A percentile compares a stretch with the other conserved stretches of the same genome.
Evolutionary conservation across 805 yeast genomes (phyloP).

Genomic region (Candida khao-thaluensis): DNA sequence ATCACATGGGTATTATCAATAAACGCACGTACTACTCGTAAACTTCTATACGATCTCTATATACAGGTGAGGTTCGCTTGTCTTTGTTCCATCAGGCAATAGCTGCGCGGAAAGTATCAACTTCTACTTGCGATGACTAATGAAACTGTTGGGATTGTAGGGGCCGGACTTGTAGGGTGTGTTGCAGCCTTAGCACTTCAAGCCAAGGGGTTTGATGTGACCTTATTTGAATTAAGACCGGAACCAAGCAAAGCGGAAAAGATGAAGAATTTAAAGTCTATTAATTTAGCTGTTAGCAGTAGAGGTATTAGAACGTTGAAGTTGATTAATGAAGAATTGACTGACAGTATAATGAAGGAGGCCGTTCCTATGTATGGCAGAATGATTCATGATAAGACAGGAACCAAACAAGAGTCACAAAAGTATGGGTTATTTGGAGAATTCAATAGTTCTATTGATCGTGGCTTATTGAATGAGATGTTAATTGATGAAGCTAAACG

Average conservation of each 20-base stretch:
- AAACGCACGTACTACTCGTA: too few species aligned
- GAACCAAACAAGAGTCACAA: conserved; percentile 60
- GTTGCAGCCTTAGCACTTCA: conserved; percentile 79
- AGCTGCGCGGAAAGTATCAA: too few species aligned
- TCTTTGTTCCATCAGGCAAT: too few species aligned
- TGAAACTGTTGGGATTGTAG: conserved; percentile 55
- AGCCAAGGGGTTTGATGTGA: conserved; percentile 68
- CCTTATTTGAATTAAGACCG: conserved; percentile 64
- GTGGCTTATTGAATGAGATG: conserved; percentile 63
- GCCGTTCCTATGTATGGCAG: conserved; percentile 87
- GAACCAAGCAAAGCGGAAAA: conserved; percentile 69
- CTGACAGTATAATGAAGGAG: conserved; percentile 51
- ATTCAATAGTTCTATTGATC: conserved; percentile 79
- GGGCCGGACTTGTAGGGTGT: conserved; percentile 91
- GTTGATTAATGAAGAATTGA: conserved; percentile 59
- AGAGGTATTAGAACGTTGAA: conserved; percentile 75
- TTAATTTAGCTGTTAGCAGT: conserved; percentile 84
- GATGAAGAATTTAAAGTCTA: conserved; percentile 47
- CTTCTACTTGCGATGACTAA: too few species aligned
- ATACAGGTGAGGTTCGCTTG: too few species aligned
- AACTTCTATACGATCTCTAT: too few species aligned
- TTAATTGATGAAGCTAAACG: conserved; percentile 61
- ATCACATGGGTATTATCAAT: too few species aligned
- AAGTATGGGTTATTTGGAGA: conserved; percentile 80
- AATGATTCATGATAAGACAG: conserved; percentile 76